Evolutionary conservation across 139 green algal genomes (phyloP).

Genomic region (Pseudopediastrum boryanum): DNA sequence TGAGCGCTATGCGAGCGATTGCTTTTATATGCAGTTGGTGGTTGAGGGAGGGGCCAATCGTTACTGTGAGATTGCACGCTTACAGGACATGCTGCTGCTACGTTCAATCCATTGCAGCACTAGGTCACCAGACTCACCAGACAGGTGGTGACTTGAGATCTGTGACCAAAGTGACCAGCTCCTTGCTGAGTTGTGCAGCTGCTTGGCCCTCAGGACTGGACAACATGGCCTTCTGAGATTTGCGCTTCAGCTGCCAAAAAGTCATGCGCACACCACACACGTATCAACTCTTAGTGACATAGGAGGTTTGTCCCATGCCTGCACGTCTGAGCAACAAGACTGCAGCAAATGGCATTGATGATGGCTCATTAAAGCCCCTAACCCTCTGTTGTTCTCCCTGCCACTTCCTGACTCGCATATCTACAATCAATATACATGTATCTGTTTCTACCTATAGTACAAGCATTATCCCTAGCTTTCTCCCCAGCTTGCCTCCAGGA

Average conservation of each 20-base stretch:
- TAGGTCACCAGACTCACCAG: too few species aligned
- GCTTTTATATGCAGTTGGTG: too few species aligned
- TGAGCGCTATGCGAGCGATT: too few species aligned
- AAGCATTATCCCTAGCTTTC: too few species aligned
- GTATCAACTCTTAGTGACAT: neutral
- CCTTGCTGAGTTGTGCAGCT: slow-evolving; percentile 55
- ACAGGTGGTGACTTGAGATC: slow-evolving; percentile 58
- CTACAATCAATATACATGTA: too few species aligned
- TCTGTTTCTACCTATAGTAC: too few species aligned
- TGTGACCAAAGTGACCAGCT: slow-evolving; percentile 61
- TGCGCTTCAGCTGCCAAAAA: slow-evolving; percentile 6
- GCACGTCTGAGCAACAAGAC: neutral
- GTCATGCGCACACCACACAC: neutral
- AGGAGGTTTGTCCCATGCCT: neutral
- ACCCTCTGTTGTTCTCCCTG: neutral
- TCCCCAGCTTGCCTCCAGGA: too few species aligned
- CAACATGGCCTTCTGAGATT: slow-evolving; percentile 28
- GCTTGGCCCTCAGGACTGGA: slow-evolving; percentile 34
- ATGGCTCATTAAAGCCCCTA: neutral
- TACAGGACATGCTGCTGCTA: too few species aligned
- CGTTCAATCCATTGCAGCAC: too few species aligned
- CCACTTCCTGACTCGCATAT: neutral
- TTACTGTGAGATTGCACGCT: too few species aligned
- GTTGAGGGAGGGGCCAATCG: too few species aligned
- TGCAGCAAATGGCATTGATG: too few species aligned